phyloP scores from a whole-genome alignment of 257 asterid species.

The Solanum gandarillasii region DNA sequence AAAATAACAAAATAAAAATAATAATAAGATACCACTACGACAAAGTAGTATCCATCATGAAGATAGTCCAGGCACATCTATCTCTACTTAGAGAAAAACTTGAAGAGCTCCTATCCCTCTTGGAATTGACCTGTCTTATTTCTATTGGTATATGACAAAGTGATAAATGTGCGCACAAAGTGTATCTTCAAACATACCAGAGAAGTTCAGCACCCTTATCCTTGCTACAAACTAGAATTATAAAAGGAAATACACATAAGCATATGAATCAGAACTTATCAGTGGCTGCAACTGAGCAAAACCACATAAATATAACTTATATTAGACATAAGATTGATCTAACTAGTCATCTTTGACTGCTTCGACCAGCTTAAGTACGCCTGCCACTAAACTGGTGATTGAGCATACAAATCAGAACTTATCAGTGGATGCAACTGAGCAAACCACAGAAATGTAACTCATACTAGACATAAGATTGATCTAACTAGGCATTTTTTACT shows the following conservation, averaged over 20 bases:
- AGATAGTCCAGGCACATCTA: background rate
- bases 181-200: background rate
- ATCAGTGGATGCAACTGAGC: background rate
- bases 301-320: background rate
- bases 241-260: background rate
- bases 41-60: background rate
- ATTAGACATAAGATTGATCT: background rate
- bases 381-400: background rate
- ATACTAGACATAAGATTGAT: background rate
- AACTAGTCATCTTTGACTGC: background rate
- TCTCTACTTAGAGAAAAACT: background rate
- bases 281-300: background rate
- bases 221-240: background rate
- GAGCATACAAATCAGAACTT: background rate
- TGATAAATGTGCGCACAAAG: background rate
- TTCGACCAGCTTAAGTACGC: background rate
- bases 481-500: background rate
- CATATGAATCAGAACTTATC: background rate
- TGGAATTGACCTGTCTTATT: background rate
- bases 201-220: background rate
- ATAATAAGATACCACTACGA: background rate
- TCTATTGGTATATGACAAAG: background rate
- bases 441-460: background rate
- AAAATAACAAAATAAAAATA: background rate
- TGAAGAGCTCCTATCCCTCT: background rate